These are phyloP conservation scores for Laburnicola sp. DNA, from an alignment of 2,329 filamentous ascomycete species.

Conservation along the genomic window DNA sequence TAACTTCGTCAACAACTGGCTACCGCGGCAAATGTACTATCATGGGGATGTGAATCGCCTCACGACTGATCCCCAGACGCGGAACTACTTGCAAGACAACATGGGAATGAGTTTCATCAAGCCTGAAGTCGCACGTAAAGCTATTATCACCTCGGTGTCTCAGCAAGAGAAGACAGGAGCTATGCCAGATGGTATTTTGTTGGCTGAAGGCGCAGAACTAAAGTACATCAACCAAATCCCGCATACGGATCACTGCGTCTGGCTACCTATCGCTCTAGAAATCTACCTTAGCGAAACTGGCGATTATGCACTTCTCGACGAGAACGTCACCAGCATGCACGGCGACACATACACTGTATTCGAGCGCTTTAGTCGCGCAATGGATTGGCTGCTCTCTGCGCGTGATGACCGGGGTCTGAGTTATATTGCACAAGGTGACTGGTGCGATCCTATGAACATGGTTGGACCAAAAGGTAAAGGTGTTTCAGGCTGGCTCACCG, in stretches of 20 bases:
- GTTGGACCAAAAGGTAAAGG: conserved; percentile 62
- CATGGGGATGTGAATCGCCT: conserved; percentile 63
- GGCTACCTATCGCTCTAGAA: conserved; percentile 60
- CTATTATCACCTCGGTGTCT: conserved; percentile 55
- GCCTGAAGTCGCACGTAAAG: conserved; percentile 53
- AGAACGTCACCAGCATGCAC: conserved; percentile 48
- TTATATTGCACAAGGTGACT: conserved; percentile 63
- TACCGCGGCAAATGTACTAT: conserved; percentile 61
- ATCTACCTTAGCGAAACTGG: conserved; percentile 60
- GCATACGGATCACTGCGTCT: conserved; percentile 63
- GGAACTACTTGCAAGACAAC: conserved; percentile 63
- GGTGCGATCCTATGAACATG: conserved; percentile 67
- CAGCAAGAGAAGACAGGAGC: conserved; percentile 60
- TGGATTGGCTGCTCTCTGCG: conserved; percentile 59
- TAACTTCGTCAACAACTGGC: conserved; percentile 63
- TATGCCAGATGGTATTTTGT: conserved; percentile 61
- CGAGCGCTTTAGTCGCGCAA: conserved; percentile 59
- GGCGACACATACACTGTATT: conserved; percentile 57
- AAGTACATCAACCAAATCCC: conserved; percentile 66
- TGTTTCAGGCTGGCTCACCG: conserved; percentile 62
- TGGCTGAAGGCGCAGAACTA: conserved; percentile 58
- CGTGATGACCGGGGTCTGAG: conserved; percentile 59
- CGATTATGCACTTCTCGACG: conserved; percentile 56
- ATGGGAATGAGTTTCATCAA: conserved; percentile 64
- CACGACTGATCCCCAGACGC: conserved; percentile 62